A percentile compares a stretch with the other conserved stretches of the same genome.
phyloP scores from a whole-genome alignment of 306 rosid genomes.

The Begonia masoniana region DNA sequence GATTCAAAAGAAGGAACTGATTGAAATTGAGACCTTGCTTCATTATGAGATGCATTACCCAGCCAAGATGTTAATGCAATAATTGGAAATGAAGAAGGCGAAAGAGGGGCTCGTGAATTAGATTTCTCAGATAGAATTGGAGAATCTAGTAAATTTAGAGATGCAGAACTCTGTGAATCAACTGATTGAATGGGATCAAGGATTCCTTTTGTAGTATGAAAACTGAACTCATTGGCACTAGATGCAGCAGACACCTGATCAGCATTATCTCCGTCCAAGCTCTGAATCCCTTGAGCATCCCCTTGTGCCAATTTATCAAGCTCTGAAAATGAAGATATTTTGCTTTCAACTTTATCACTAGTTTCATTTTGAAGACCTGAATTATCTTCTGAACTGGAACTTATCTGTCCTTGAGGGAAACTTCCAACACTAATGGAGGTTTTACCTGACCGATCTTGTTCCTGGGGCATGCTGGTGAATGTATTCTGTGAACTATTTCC shows the following conservation, averaged over 20 bases:
- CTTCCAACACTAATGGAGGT: conserved; percentile 90
- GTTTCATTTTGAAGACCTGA: conserved; percentile 22
- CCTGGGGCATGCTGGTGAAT: conserved; percentile 77
- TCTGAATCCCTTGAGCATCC: conserved; percentile 37
- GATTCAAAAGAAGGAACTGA: conserved; percentile 66
- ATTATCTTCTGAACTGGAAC: conserved; percentile 86
- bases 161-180: conserved; percentile 66
- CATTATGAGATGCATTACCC: conserved; percentile 52
- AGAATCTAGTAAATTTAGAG: conserved; percentile 52
- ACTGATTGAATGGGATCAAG: conserved; percentile 30
- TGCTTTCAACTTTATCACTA: conserved; percentile 37
- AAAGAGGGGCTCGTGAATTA: conserved; percentile 35
- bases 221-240: conserved; percentile 47
- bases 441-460: conserved; percentile 69
- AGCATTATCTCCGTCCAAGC: conserved; percentile 53
- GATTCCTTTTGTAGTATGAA: conserved; percentile 34
- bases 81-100: conserved; percentile 54
- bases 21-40: conserved; percentile 39
- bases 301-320: conserved; percentile 34
- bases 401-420: conserved; percentile 79
- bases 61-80: conserved; percentile 77
- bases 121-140: conserved; percentile 82
- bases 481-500: conserved; percentile 80
- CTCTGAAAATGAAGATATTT: conserved; percentile 19
- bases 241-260: conserved; percentile 62